phyloP scores from a whole-genome alignment of 2,329 filamentous ascomycete species.

The Aspergillus luchuensis region DNA sequence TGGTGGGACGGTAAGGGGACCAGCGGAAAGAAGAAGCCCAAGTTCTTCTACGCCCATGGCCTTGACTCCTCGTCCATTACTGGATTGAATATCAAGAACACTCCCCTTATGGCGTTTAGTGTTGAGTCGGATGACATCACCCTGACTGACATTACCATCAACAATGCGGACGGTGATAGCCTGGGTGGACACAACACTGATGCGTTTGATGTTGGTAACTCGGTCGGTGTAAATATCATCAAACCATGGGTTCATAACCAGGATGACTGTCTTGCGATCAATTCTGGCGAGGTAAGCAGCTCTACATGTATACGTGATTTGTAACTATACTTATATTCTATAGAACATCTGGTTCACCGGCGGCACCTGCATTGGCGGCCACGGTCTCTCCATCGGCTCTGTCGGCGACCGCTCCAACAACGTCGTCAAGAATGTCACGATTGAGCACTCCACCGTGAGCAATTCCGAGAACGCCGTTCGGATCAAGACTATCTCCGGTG shows the following conservation, averaged over 20 bases:
- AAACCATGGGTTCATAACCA: slow-evolving; percentile 48
- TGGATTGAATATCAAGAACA: slow-evolving; percentile 46
- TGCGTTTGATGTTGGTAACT: slow-evolving; percentile 53
- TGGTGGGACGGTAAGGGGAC: slow-evolving; percentile 51
- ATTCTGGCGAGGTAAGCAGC: slow-evolving; percentile 25
- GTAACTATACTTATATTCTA: not conserved
- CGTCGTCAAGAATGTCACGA: slow-evolving; percentile 51
- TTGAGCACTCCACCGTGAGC: slow-evolving; percentile 48
- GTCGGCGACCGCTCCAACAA: slow-evolving; percentile 55
- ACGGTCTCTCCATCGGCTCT: slow-evolving; percentile 38
- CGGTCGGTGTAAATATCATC: slow-evolving; percentile 47
- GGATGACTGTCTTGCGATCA: slow-evolving; percentile 43
- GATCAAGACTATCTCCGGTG: slow-evolving; percentile 45
- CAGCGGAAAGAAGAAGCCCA: slow-evolving; percentile 40
- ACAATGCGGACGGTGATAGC: slow-evolving; percentile 43
- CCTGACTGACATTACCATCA: slow-evolving; percentile 40
- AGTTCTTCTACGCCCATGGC: slow-evolving; percentile 45
- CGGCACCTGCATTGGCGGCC: slow-evolving; percentile 42
- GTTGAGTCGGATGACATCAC: slow-evolving; percentile 35
- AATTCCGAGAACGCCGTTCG: slow-evolving; percentile 45
- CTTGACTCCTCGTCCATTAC: slow-evolving; percentile 42
- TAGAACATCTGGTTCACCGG: slow-evolving; percentile 26
- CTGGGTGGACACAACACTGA: slow-evolving; percentile 51
- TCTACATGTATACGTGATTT: no score
- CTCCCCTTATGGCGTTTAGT: slow-evolving; percentile 44